Conservation (phyloP, 2,329 filamentous ascomycete species). For the Didymella exigua region DNA sequence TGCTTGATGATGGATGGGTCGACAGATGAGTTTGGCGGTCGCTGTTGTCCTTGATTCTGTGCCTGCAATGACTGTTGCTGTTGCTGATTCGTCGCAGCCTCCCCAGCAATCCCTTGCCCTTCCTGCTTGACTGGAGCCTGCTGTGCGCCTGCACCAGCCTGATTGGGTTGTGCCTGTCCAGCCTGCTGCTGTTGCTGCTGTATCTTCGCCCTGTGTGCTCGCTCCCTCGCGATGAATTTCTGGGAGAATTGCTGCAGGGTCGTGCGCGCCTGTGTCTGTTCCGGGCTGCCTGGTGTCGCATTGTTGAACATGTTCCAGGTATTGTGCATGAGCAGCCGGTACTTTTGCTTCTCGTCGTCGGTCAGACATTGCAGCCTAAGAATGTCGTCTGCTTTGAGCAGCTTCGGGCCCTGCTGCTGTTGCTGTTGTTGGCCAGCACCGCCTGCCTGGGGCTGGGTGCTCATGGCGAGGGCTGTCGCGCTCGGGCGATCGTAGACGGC, state of each 20-base stretch:
- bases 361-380: conserved; percentile 50
- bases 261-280: conserved; percentile 57
- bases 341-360: conserved; percentile 61
- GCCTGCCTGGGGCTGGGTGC: conserved; percentile 41
- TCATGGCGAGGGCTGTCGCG: conserved; percentile 34
- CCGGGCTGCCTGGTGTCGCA: conserved; percentile 54
- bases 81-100: conserved; percentile 9
- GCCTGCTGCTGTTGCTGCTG: conserved; percentile 30
- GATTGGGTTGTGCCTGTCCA: conserved; percentile 30
- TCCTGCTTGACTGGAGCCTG: conserved; percentile 35
- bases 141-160: conserved; percentile 28
- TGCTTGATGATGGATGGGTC: conserved; percentile 46
- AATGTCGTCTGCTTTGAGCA: conserved; percentile 45
- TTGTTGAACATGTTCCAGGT: conserved; percentile 61
- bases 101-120: conserved; percentile 10
- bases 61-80: conserved; percentile 16
- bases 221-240: conserved; percentile 57
- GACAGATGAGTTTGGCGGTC: conserved; percentile 24
- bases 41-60: conserved; percentile 18
- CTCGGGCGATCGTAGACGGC: conserved; percentile 8
- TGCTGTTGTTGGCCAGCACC: conserved; percentile 21
- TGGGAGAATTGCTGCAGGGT: conserved; percentile 59
- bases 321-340: conserved; percentile 59
- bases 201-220: conserved; percentile 48
- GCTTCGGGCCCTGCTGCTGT: conserved; percentile 22